A percentile compares a stretch with the other conserved stretches of the same genome.
phyloP scores from a whole-genome alignment of 176 grass and related monocot species.

The Olyra latifolia region DNA sequence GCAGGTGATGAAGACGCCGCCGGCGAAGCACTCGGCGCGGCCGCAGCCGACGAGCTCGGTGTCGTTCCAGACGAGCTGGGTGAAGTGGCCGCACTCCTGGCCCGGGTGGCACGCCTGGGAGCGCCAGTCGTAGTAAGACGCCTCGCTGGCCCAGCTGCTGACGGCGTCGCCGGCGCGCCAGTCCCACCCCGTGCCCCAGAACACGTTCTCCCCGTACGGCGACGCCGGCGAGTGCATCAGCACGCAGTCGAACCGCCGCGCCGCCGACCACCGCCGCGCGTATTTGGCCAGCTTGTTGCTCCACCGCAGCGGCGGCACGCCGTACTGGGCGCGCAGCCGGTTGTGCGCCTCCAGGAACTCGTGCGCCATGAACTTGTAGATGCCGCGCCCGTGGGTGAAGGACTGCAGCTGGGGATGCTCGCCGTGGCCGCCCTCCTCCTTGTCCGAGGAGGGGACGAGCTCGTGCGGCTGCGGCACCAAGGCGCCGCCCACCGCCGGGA shows the following conservation, averaged over 20 bases:
- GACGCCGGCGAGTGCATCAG: slow-evolving; percentile 30
- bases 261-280: slow-evolving; percentile 55
- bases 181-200: slow-evolving; percentile 33
- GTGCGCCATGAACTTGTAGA: slow-evolving; percentile 32
- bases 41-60: slow-evolving; percentile 49
- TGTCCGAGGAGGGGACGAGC: too few species aligned
- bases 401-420: not conserved
- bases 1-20: slow-evolving; percentile 53
- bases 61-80: slow-evolving; percentile 49
- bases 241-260: slow-evolving; percentile 44
- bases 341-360: slow-evolving; percentile 67
- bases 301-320: slow-evolving; percentile 37
- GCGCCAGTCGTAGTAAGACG: slow-evolving; percentile 43
- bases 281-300: slow-evolving; percentile 42
- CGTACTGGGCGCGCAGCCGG: slow-evolving; percentile 40
- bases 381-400: slow-evolving; percentile 11
- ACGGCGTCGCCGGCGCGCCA: slow-evolving; percentile 41
- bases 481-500: too few species aligned
- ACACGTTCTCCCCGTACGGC: slow-evolving; percentile 51
- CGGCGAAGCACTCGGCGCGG: slow-evolving; percentile 36
- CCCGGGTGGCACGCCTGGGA: slow-evolving; percentile 38
- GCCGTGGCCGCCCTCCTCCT: not conserved
- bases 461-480: too few species aligned
- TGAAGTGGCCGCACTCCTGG: slow-evolving; percentile 62
- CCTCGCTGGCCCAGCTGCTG: slow-evolving; percentile 39